Conservation (phyloP, 2,329 filamentous ascomycete species). For the Sclerotinia trifoliorum region DNA sequence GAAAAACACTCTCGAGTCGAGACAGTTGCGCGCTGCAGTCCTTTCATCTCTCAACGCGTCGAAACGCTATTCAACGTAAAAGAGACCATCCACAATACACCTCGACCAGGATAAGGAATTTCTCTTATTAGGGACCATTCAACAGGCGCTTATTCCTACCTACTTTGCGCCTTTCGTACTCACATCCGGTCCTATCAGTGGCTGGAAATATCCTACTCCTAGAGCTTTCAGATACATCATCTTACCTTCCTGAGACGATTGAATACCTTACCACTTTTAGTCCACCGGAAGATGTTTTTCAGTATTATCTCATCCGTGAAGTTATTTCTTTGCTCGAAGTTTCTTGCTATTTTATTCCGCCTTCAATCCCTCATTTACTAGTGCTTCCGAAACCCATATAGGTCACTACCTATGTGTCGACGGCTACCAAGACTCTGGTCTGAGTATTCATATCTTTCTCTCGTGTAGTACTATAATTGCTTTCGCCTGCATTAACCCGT, state of each 20-base stretch:
- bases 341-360: neutral
- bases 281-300: neutral
- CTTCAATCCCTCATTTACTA: neutral
- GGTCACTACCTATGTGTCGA: slow-evolving; percentile 6
- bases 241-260: neutral
- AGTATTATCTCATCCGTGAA: neutral
- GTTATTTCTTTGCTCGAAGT: neutral
- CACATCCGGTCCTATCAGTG: neutral
- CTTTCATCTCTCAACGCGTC: neutral
- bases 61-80: neutral
- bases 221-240: neutral
- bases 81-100: neutral
- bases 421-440: neutral
- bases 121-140: neutral
- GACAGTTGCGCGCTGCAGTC: neutral
- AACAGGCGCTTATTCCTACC: neutral
- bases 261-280: neutral
- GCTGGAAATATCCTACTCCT: neutral
- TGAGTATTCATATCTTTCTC: neutral
- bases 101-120: neutral
- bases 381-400: slow-evolving; percentile 8
- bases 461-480: neutral
- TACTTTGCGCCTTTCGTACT: neutral
- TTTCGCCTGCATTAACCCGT: neutral
- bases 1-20: neutral